A percentile compares a stretch with the other conserved stretches of the same genome.
These are phyloP conservation scores for Rasamsonia emersonii DNA, from an alignment of 2,329 filamentous ascomycete species.

Conservation along the genomic window DNA sequence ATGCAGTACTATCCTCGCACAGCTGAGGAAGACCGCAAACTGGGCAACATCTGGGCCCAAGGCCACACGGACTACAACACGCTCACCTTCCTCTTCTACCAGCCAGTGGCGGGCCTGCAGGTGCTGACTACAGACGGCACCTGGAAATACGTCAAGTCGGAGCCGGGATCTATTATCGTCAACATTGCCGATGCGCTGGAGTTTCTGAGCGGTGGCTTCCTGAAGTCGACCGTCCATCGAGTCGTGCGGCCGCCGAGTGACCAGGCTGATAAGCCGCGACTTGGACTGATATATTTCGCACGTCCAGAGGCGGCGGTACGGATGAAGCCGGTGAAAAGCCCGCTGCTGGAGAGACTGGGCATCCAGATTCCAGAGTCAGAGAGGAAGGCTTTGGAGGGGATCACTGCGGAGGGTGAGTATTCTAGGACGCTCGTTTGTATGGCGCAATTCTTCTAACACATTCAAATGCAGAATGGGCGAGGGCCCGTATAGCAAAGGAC, in stretches of 20 bases:
- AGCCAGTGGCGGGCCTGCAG: constrained; percentile 50
- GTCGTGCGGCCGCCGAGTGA: constrained; percentile 42
- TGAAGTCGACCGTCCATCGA: constrained; percentile 43
- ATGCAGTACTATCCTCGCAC: constrained; percentile 50
- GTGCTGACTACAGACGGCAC: constrained; percentile 40
- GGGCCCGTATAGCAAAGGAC: constrained; percentile 7
- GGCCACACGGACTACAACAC: constrained; percentile 52
- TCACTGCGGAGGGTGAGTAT: constrained; percentile 7
- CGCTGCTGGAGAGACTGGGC: constrained; percentile 5
- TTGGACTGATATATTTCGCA: constrained; percentile 7
- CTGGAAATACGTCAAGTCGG: constrained; percentile 45
- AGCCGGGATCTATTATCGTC: constrained; percentile 44
- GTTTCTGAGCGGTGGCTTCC: constrained; percentile 41
- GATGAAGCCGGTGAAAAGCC: constrained; percentile 5
- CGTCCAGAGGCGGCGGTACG: constrained; percentile 5
- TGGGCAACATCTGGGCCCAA: constrained; percentile 36
- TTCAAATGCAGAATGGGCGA: constrained; percentile 6
- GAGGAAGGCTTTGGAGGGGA: constrained; percentile 6
- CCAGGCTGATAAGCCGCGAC: constrained; percentile 24
- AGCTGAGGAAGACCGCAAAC: constrained; percentile 38
- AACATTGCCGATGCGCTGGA: constrained; percentile 45
- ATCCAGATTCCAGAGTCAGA: constrained; percentile 4
- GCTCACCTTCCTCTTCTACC: constrained; percentile 50
- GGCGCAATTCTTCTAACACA: background rate
- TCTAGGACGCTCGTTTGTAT: too few relatives aligned